A percentile compares a stretch with the other conserved stretches of the same genome.
These are phyloP conservation scores for Wickerhamomyces strasburgensis DNA, from an alignment of 805 yeast species.

Conservation along the genomic window DNA sequence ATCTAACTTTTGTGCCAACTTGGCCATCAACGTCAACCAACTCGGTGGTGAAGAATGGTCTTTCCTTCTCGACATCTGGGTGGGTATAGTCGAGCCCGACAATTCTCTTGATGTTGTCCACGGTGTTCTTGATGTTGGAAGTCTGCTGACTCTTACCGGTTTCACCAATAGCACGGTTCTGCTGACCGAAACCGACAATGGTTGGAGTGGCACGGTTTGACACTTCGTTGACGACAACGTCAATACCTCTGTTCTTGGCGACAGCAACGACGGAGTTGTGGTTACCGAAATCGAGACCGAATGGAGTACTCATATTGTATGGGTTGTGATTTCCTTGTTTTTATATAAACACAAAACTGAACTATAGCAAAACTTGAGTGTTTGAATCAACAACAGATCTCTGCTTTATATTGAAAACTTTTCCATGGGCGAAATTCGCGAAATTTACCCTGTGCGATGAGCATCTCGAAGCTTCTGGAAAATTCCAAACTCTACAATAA, in stretches of 20 bases:
- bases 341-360: no score
- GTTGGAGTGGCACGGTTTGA: slow-evolving; percentile 96
- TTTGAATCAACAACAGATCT: no score
- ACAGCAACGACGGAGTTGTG: slow-evolving; percentile 89
- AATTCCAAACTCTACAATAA: neutral
- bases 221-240: slow-evolving; percentile 96
- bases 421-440: neutral
- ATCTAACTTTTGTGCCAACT: slow-evolving; percentile 82
- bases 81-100: slow-evolving; percentile 72
- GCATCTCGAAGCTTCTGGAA: slow-evolving; percentile 9
- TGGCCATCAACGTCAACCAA: slow-evolving; percentile 71
- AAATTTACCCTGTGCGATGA: neutral
- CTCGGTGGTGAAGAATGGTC: slow-evolving; percentile 67
- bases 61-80: slow-evolving; percentile 73
- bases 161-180: slow-evolving; percentile 92
- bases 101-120: slow-evolving; percentile 89
- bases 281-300: slow-evolving; percentile 98
- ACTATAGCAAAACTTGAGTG: neutral
- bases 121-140: slow-evolving; percentile 94
- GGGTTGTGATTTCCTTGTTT: no score
- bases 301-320: slow-evolving; percentile 86
- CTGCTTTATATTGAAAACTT: neutral
- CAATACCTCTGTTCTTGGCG: slow-evolving; percentile 98
- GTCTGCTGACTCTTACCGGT: slow-evolving; percentile 94
- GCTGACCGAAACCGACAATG: slow-evolving; percentile 84